These are phyloP conservation scores for Gymnopilus dilepis DNA, from an alignment of 768 basidiomycete species.

Conservation along the genomic window DNA sequence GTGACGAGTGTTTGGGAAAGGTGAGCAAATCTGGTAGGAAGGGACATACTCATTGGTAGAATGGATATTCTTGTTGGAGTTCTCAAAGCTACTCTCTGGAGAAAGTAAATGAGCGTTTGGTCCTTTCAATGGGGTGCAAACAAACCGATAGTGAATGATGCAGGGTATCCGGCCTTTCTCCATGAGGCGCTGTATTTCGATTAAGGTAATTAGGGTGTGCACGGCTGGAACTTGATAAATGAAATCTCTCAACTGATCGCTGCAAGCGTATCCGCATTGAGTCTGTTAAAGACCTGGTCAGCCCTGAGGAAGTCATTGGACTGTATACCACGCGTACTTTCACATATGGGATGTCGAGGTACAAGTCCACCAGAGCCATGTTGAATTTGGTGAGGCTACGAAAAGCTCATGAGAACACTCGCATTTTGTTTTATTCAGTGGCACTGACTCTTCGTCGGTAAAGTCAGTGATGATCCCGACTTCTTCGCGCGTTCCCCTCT, in stretches of 20 bases:
- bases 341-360: conserved; percentile 84
- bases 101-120: conserved; percentile 18
- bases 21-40: neutral
- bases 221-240: conserved; percentile 32
- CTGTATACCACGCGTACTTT: conserved; percentile 42
- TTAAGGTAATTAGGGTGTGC: conserved; percentile 32
- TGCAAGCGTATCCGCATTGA: conserved; percentile 93
- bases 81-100: conserved; percentile 71
- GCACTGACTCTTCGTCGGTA: conserved; percentile 63
- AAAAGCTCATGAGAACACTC: conserved; percentile 17
- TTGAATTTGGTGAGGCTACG: conserved; percentile 85
- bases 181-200: conserved; percentile 66
- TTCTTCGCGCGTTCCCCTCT: conserved; percentile 74
- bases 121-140: conserved; percentile 23
- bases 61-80: conserved; percentile 87
- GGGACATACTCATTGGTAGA: conserved; percentile 72
- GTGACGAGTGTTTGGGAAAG: conserved; percentile 20
- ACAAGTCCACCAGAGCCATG: conserved; percentile 74
- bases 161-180: conserved; percentile 85
- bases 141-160: conserved; percentile 83
- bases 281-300: conserved; percentile 52
- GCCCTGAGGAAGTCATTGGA: conserved; percentile 2
- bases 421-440: conserved; percentile 9
- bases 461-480: conserved; percentile 88
- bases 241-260: conserved; percentile 72